phyloP scores from a whole-genome alignment of 2,329 filamentous ascomycete species.

The Passalora sequoiae region DNA sequence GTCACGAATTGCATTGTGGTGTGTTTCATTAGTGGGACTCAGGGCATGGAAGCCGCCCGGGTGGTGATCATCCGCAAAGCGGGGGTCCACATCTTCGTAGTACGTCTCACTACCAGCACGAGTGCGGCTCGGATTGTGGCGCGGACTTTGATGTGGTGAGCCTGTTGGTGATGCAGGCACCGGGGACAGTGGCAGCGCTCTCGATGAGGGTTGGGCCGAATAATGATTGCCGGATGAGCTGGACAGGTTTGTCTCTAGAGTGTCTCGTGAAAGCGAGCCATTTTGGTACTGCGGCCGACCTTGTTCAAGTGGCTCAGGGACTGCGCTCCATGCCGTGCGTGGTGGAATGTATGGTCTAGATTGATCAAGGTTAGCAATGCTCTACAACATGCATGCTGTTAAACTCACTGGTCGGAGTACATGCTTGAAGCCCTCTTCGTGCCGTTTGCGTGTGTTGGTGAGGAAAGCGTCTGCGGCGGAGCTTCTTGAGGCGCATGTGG shows the following conservation, averaged over 20 bases:
- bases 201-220: conserved; percentile 16
- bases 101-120: conserved; percentile 54
- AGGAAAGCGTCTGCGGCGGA: conserved; percentile 63
- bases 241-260: conserved; percentile 12
- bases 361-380: conserved; percentile 16
- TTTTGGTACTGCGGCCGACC: conserved; percentile 5
- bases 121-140: conserved; percentile 19
- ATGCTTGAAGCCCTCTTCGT: conserved; percentile 63
- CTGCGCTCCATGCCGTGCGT: conserved; percentile 40
- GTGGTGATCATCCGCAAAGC: conserved; percentile 58
- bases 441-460: conserved; percentile 53
- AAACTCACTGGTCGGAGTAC: conserved; percentile 68
- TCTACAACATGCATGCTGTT: neutral
- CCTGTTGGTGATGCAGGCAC: conserved; percentile 26
- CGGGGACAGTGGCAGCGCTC: conserved; percentile 24
- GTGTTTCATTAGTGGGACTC: neutral
- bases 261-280: conserved; percentile 9
- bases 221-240: conserved; percentile 15
- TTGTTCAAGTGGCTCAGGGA: conserved; percentile 12
- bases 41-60: conserved; percentile 15
- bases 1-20: conserved; percentile 11
- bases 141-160: conserved; percentile 1
- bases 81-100: conserved; percentile 90
- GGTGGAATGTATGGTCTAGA: conserved; percentile 43
- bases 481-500: conserved; percentile 41